A percentile compares a stretch with the other conserved stretches of the same genome.
Conservation (phyloP, 208 protist genomes). For the Vickermania spadyakhi region DNA sequence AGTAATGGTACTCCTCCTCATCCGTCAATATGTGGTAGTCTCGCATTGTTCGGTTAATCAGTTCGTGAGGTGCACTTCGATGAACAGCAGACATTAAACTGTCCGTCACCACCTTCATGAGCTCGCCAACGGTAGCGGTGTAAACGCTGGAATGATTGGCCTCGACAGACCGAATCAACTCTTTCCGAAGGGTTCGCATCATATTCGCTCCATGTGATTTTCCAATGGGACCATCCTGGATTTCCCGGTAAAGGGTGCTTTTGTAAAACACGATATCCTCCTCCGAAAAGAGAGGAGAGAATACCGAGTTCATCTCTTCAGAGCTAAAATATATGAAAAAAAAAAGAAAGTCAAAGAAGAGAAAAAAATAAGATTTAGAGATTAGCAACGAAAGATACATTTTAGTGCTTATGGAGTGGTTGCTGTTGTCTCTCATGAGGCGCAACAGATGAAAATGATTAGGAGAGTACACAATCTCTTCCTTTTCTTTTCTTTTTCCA, state of each 20-base stretch:
- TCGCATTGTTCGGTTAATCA: slow-evolving; percentile 60
- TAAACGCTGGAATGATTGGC: slow-evolving; percentile 56
- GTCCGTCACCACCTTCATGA: slow-evolving; percentile 82
- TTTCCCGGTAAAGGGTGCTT: slow-evolving; percentile 55
- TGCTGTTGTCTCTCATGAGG: too few species aligned
- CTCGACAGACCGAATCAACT: slow-evolving; percentile 59
- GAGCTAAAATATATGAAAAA: slow-evolving; percentile 8
- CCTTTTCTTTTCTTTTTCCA: too few species aligned
- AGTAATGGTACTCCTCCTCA: slow-evolving; percentile 75
- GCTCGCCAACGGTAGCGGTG: slow-evolving; percentile 38
- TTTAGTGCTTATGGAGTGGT: too few species aligned
- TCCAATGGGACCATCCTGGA: slow-evolving; percentile 64
- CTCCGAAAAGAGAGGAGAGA: slow-evolving; percentile 6
- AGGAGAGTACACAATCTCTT: too few species aligned
- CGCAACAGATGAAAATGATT: too few species aligned
- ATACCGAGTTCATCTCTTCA: slow-evolving; percentile 5
- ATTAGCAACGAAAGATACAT: too few species aligned
- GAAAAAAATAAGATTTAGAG: slow-evolving; percentile 4
- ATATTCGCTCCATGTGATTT: slow-evolving; percentile 56
- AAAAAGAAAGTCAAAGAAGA: slow-evolving; percentile 12
- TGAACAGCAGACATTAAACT: slow-evolving; percentile 70
- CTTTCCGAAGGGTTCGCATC: slow-evolving; percentile 60
- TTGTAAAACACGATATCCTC: slow-evolving; percentile 72
- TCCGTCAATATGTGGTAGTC: slow-evolving; percentile 72
- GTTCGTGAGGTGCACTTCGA: slow-evolving; percentile 65